These are phyloP conservation scores for Alternaria triticimaculans DNA, from an alignment of 2,329 filamentous ascomycete genomes.

Conservation along the genomic window DNA sequence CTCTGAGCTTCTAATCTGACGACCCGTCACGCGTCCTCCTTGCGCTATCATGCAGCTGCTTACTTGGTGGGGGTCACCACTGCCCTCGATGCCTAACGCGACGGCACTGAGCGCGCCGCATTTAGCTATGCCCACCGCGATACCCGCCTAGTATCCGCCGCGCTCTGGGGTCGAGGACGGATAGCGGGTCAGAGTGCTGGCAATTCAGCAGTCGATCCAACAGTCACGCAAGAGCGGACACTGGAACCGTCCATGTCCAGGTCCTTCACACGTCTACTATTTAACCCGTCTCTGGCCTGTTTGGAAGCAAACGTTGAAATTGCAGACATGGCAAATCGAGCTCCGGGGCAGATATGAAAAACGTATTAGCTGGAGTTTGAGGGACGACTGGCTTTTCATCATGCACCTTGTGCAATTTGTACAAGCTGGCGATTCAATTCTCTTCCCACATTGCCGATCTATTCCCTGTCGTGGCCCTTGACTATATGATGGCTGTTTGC, in stretches of 20 bases:
- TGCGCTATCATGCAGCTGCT: slow-evolving; percentile 36
- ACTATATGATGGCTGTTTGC: slow-evolving; percentile 4
- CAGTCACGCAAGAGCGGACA: not conserved
- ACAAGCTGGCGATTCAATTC: not conserved
- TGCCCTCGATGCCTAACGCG: not conserved
- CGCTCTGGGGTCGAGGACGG: slow-evolving; percentile 5
- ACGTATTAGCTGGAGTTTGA: not conserved
- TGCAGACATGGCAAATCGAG: not conserved
- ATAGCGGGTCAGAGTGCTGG: slow-evolving; percentile 7
- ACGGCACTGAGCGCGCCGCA: slow-evolving; percentile 1
- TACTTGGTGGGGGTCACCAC: slow-evolving; percentile 19
- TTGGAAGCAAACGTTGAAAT: not conserved
- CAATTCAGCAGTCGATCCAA: not conserved
- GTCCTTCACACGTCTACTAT: not conserved
- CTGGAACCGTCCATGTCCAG: not conserved
- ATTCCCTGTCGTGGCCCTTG: not conserved
- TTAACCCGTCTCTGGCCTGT: not conserved
- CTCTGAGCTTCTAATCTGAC: not conserved
- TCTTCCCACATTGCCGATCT: not conserved
- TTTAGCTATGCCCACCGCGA: slow-evolving; percentile 10
- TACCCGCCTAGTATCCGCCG: slow-evolving; percentile 15
- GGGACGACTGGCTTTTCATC: not conserved
- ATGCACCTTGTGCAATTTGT: not conserved
- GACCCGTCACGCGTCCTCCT: slow-evolving; percentile 17
- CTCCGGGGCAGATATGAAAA: not conserved